Conservation (phyloP, 225 moss, liverwort and hornwort species). For the Sphagnum tenellum region DNA sequence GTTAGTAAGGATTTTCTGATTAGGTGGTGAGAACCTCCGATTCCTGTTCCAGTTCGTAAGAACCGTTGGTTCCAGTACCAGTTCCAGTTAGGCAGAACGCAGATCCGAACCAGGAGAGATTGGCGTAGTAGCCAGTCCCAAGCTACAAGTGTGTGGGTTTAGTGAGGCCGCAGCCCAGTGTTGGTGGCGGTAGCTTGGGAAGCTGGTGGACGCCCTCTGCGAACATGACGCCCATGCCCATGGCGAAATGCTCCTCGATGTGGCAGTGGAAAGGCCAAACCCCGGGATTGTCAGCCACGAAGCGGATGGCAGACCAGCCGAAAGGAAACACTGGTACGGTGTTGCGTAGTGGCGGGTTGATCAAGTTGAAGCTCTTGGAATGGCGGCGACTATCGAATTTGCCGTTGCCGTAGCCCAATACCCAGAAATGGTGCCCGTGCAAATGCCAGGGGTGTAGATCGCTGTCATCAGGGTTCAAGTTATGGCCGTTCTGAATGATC, state of each 20-base stretch:
- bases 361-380: conserved; percentile 14
- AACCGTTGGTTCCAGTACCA: too few relatives aligned
- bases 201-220: conserved; percentile 23
- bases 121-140: too few relatives aligned
- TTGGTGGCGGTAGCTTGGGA: conserved; percentile 11
- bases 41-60: too few relatives aligned
- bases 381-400: conserved; percentile 7
- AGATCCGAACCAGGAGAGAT: too few relatives aligned
- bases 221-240: conserved; percentile 44
- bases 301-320: conserved; percentile 30
- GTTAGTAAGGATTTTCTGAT: too few relatives aligned
- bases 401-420: conserved; percentile 23
- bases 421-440: conserved; percentile 36
- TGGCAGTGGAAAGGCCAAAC: conserved; percentile 42
- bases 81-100: too few relatives aligned
- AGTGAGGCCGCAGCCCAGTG: conserved; percentile 35
- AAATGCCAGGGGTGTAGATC: conserved; percentile 28
- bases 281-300: conserved; percentile 31
- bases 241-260: conserved; percentile 26
- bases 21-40: too few relatives aligned
- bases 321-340: conserved; percentile 21
- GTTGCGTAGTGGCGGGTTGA: conserved; percentile 23
- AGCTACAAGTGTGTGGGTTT: neutral
- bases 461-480: conserved; percentile 11
- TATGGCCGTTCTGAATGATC: conserved; percentile 24